Percentiles rank a stretch among this genome's conserved stretches.
Conservation (phyloP, 139 green algal genomes). For the Micractinium sp. region DNA sequence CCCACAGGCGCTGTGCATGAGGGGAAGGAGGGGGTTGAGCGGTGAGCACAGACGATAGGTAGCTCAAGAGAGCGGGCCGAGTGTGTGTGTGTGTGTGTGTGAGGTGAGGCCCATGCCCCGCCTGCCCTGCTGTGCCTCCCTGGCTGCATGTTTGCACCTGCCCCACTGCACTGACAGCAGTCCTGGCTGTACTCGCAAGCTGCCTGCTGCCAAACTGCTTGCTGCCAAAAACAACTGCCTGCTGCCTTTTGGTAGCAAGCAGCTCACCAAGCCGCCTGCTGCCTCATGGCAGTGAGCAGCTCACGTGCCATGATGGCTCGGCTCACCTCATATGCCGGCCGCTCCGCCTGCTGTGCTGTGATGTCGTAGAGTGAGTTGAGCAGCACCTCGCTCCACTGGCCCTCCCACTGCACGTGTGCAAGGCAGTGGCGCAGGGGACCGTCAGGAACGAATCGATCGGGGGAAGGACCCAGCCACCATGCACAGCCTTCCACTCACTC, state of each 20-base stretch:
- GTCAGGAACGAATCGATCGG: neutral
- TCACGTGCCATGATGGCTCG: too few relatives aligned
- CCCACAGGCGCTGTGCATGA: conserved; percentile 86
- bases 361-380: conserved; percentile 41
- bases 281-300: too few relatives aligned
- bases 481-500: neutral
- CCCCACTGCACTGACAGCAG: neutral
- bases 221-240: too few relatives aligned
- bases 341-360: conserved; percentile 3
- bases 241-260: too few relatives aligned
- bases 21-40: too few relatives aligned
- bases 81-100: neutral
- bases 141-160: too few relatives aligned
- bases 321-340: conserved; percentile 8
- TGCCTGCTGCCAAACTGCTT: neutral
- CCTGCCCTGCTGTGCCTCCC: too few relatives aligned
- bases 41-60: too few relatives aligned
- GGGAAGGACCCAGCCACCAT: neutral
- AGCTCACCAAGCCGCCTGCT: too few relatives aligned
- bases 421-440: neutral
- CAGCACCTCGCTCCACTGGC: conserved; percentile 63
- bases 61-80: neutral
- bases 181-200: neutral
- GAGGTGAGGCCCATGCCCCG: too few relatives aligned
- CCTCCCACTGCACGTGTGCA: conserved; percentile 63